Base-by-base conservation (phyloP, 305 asterid genomes). In the Euphrasia arctica region DNA sequence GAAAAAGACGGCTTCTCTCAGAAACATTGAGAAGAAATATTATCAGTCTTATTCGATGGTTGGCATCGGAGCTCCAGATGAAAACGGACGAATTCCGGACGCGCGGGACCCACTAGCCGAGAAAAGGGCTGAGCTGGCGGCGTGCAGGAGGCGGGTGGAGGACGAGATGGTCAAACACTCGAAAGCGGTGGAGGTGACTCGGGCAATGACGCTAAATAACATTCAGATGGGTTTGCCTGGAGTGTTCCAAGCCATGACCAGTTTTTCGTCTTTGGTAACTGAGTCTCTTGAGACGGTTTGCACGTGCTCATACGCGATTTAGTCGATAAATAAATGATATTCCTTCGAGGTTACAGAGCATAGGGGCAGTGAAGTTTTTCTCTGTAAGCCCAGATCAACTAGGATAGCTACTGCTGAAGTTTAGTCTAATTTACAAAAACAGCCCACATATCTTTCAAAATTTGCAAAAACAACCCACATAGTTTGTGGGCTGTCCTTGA, bases 221-320 rank as follows among this genome's bases (percentile, higher is more conserved):
- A 78, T 94, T 15, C 99, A 94, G 68, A 90, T 96, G 0, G 99
- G 99, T 7, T 74, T 94, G 79, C 99, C 99, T 0, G 95, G 95
- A 32, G 97, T 90, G 45, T 90, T 94, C 72, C 95, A 86, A 74
- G 97, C 97, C 9, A 77, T 88, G 90, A 78, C 95, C n/a, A 86
- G 96, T 58, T 94, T 94, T 63, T 94, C 99, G 3, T 78, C 81
- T 49, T 70, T 86, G 75, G 73, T 94, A 42, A 72, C 83, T 0
- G 98, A 85, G 71, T 88, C 90, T 63, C 93, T 94, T 0, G 89
- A 81, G 81, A 56, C 79, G 0, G 99, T 81, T 56, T 94, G 99
- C 79, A 86, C 78, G 11, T 80, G 79, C 27, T 88, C 98, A 8
- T 90, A 90, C 48, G 81, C 96, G 47, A 94, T 94, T 69, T 76